These are phyloP conservation scores for Pyrenula massariospora DNA, from an alignment of 495 filamentous ascomycete species.

Conservation along the genomic window DNA sequence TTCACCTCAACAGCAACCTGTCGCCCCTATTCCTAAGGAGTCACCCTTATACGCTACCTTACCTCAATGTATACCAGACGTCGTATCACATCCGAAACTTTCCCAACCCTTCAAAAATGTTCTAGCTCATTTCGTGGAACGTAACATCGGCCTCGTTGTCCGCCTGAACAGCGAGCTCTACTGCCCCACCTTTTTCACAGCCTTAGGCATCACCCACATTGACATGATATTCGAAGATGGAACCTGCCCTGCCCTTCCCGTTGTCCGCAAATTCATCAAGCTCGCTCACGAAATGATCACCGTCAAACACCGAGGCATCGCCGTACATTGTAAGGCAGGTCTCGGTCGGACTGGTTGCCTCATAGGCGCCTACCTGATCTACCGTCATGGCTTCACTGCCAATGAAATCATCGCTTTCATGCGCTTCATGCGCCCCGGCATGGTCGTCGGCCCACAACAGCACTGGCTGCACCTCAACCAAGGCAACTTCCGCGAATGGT, in stretches of 20 bases:
- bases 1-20: constrained; percentile 74
- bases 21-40: constrained; percentile 52
- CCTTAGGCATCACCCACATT: constrained; percentile 84
- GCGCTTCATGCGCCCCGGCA: constrained; percentile 98
- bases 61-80: constrained; percentile 53
- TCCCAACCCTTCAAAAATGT: constrained; percentile 90
- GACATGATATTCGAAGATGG: constrained; percentile 99
- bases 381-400: constrained; percentile 94
- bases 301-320: constrained; percentile 74
- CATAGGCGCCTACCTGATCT: constrained; percentile 96
- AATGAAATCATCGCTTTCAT: constrained; percentile 98
- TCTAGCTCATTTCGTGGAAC: constrained; percentile 70
- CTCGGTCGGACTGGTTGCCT: constrained; percentile 93
- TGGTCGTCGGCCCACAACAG: constrained; percentile 99
- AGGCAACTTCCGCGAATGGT: constrained; percentile 93
- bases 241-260: constrained; percentile 76
- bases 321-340: constrained; percentile 96
- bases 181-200: constrained; percentile 87
- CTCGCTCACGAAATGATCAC: constrained; percentile 91
- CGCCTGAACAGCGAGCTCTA: constrained; percentile 93
- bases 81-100: constrained; percentile 46
- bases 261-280: constrained; percentile 86
- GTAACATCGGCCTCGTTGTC: constrained; percentile 86
- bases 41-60: constrained; percentile 62
- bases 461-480: constrained; percentile 99